These are phyloP conservation scores for Alliaria petiolata DNA, from an alignment of 345 rosid genomes.

Conservation along the genomic window DNA sequence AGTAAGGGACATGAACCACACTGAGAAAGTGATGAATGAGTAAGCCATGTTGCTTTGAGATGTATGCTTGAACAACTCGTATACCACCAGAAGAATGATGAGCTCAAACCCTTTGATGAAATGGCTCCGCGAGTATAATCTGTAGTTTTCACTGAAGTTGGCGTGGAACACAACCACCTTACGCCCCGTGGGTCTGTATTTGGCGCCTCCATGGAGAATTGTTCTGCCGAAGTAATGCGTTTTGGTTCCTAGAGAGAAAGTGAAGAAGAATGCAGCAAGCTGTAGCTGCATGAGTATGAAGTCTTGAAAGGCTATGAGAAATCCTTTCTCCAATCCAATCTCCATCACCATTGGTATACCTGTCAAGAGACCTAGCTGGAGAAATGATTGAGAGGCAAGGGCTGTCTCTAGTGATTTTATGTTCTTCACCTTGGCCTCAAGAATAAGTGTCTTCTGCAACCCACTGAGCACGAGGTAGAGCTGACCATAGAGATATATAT, in stretches of 20 bases:
- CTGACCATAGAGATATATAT: constrained; percentile 90
- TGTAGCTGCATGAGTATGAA: constrained; percentile 96
- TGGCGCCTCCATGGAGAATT: constrained; percentile 88
- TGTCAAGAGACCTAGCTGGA: constrained; percentile 93
- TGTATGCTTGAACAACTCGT: constrained; percentile 79
- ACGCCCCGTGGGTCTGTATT: constrained; percentile 91
- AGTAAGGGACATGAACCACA: constrained; percentile 95
- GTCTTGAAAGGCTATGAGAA: constrained; percentile 84
- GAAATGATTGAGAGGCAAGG: constrained; percentile 94
- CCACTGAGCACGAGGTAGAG: constrained; percentile 96
- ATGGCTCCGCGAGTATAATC: constrained; percentile 93
- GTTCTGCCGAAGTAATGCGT: constrained; percentile 89
- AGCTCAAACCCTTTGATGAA: constrained; percentile 93
- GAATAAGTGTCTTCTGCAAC: constrained; percentile 62
- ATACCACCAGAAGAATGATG: constrained; percentile 65
- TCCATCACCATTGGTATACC: constrained; percentile 99
- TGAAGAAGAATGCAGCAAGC: constrained; percentile 93
- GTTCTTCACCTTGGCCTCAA: constrained; percentile 71
- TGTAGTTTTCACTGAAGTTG: constrained; percentile 83
- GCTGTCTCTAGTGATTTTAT: constrained; percentile 89
- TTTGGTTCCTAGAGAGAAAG: constrained; percentile 94
- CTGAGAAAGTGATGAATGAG: constrained; percentile 74
- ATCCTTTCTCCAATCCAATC: constrained; percentile 93
- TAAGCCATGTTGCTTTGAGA: constrained; percentile 86
- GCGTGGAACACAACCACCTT: constrained; percentile 93